Evolutionary conservation across 1,284 basidiomycete genomes (phyloP), one percentile per base, ranked within the genome.

Genomic region (Microbotryomycetes sp.): DNA sequence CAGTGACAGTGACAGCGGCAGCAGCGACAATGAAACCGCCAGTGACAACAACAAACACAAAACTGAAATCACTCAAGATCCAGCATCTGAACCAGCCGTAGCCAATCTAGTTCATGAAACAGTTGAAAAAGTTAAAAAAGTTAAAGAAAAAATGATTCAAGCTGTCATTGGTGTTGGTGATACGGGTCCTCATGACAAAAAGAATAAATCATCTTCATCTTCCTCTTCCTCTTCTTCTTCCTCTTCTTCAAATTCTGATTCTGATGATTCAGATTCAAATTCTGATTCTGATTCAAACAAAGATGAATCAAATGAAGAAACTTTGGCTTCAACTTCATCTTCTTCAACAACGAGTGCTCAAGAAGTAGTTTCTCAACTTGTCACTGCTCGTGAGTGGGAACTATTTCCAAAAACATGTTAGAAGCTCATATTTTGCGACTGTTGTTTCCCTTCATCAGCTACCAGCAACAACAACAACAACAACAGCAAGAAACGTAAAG

Each of bases 191-290:
- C 12, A 42, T 19, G 36, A 42, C 36, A 19, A 42, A 12, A 42
- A 42, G 19, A 19, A 42, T 9, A 42, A 9, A 9, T 12, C 12
- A 9, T 42, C 36, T 42, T 54, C 58, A 7, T 74, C 74, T 3
- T 58, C 56, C 48, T 70, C 67, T 3, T 70, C 71, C 19, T 64
- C 59, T 26, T 66, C 66, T 30, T 53, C 54, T 49, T 45, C 26
- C 15, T 62, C 58, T 3, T 58, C 60, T 16, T 49, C 52, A 9
- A 59, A 61, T 0, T 51, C 62, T 2, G 51, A 52, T 6, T 26
- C 30, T 7, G 64, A 59, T 22, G 45, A 45, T 36, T 61, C 59
- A 6, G 59, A 58, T 23, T 64, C 59, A 48, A 3, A 28, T 31
- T 60, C 58, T 22, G n/a, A 42, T n/a, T 31, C 32, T 12, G 56